Base-by-base conservation (phyloP, 2,329 filamentous ascomycete genomes). In the Talaromyces rugulosus region DNA sequence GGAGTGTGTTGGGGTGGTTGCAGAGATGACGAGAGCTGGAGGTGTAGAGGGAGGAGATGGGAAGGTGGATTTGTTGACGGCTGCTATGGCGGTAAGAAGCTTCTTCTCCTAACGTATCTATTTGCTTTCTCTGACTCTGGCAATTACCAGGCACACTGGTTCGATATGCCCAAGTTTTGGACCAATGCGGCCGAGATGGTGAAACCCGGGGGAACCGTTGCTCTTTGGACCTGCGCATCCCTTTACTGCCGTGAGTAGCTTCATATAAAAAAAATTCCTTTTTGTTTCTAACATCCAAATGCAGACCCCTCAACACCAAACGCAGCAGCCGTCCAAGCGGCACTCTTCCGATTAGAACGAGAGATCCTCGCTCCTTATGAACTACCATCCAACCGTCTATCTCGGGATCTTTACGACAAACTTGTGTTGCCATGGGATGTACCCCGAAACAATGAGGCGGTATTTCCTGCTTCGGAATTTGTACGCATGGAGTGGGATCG, bases 91-190 rank as follows among this genome's bases (percentile, higher is more conserved):
- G 66, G 66, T 67, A 58, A 9, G 31, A 6, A 47, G 11, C 9
- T 36, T 54, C 36, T 31, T 27, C n/a, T 18, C 6, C 2, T 7
- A 34, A n/a, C 7, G 28, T 58, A 4, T 18, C 27, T 33, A 9
- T 34, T 16, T 27, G 3, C 5, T 14, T 52, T 50, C 5, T 18
- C 9, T 62, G 27, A 18, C 34, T 12, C 27, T 27, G 27, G 31
- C 14, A 50, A 18, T 3, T 28, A 50, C 18, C 16, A 66, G 65
- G 81, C 82, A 0, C 85, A 87, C 70, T 87, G 84, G 84, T 85
- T 87, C 70, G 76, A 85, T 64, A 79, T 85, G 77, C 66, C 73
- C 0, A 59, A 61, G 0, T 86, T 86, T 72, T 86, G 82, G 78
- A 57, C 64, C 3, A 70, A 74, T 0, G 83, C 83, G 0, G 79